Base-by-base conservation (phyloP, 306 rosid genomes). In the Glycine tomentella region DNA sequence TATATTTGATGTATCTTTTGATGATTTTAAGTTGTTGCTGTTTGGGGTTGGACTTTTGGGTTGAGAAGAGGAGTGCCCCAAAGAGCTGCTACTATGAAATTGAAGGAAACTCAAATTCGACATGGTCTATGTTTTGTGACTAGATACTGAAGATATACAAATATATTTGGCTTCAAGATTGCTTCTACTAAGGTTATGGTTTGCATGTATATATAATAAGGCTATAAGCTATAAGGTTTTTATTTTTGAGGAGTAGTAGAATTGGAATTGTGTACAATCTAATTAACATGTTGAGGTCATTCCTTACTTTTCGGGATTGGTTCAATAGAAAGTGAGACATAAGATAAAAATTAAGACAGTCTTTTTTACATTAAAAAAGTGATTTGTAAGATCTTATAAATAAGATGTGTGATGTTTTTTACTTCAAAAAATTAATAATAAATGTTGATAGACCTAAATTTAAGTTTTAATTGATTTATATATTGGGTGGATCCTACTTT, bases 71-170 rank as follows among this genome's bases (percentile, higher is more conserved):
- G 84, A 44, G 20, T 78, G 79, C 15, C 63, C 40, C 9, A 45
- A 20, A 59, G 80, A 62, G 72, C 64, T 15, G 17, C 86, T 72
- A 62, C 46, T 8, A 4, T 86, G 86, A 78, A 86, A 86, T 45
- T 85, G 52, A 13, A 74, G 80, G 78, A 87, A 90, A 45, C 91
- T 80, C 81, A 80, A 58, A 9, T 66, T 78, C 1, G 84, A 77
- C 90, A 82, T 82, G 53, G 38, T 13, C 13, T n/a, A 13, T 40
- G 8, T 33, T 49, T 75, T 34, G 6, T 12, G 49, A 68, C 16
- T 48, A 7, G 45, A 33, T 25, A 31, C 78, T 4, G 7, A 36
- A 7, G 50, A 56, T 34, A 59, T 10, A 11, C 13, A 51, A 61
- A 33, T 40, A 4, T 50, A 3, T 42, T 65, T 66, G 67, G 58